Evolutionary conservation across 139 green algal genomes (phyloP).

Genomic region (Haematococcus sp.): DNA sequence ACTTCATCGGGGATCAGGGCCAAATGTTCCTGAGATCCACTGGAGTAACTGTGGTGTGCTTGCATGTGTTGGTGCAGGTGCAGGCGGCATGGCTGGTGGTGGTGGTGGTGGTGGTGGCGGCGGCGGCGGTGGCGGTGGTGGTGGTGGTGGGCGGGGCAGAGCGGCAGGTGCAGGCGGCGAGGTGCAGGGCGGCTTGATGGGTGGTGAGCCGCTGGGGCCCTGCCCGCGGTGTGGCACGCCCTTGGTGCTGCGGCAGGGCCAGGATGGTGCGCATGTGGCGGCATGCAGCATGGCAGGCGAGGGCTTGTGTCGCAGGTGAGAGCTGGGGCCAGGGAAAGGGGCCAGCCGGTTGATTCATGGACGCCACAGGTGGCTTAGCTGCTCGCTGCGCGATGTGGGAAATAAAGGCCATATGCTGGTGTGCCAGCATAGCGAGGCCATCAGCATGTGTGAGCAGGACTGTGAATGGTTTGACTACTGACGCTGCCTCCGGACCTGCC

Average conservation of each 20-base stretch:
- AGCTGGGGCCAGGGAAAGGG: too few relatives aligned
- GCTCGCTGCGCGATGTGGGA: too few relatives aligned
- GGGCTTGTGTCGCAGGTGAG: neutral
- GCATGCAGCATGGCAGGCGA: neutral
- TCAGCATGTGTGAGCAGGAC: too few relatives aligned
- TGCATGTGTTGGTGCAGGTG: neutral
- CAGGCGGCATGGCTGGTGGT: constrained; percentile 18
- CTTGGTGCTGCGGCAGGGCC: constrained; percentile 17
- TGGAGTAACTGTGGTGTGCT: neutral
- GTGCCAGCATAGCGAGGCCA: too few relatives aligned
- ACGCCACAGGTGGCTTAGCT: too few relatives aligned
- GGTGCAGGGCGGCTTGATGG: neutral
- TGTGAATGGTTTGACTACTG: too few relatives aligned
- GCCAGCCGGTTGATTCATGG: too few relatives aligned
- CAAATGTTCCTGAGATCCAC: neutral
- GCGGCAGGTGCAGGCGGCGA: neutral
- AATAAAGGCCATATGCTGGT: too few relatives aligned
- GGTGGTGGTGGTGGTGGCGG: constrained; percentile 14
- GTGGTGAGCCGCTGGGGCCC: neutral
- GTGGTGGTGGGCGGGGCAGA: neutral
- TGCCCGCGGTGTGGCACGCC: neutral
- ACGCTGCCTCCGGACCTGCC: too few relatives aligned
- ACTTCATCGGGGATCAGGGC: too few relatives aligned
- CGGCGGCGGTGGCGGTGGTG: neutral
- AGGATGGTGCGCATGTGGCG: neutral